These are phyloP conservation scores for Aspergillus affinis DNA, from an alignment of 495 filamentous ascomycete species.

Conservation along the genomic window DNA sequence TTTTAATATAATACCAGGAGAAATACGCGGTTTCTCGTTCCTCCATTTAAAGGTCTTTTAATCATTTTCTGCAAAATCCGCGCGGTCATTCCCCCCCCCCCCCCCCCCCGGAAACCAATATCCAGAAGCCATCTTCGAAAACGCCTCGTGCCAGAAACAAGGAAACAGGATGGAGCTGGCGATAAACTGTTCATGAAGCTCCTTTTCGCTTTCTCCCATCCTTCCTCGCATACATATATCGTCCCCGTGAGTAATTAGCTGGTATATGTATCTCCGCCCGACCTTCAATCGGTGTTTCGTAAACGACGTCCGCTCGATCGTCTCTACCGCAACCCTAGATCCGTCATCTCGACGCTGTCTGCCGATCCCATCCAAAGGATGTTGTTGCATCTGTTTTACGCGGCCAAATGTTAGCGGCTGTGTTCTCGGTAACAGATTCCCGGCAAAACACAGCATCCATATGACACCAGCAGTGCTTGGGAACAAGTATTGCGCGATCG, in stretches of 20 bases:
- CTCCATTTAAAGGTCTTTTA: too few relatives aligned
- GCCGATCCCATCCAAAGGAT: slow-evolving; percentile 81
- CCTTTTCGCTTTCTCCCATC: slow-evolving; percentile 4
- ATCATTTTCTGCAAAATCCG: too few relatives aligned
- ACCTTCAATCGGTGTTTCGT: slow-evolving; percentile 9
- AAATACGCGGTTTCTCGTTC: too few relatives aligned
- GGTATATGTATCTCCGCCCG: slow-evolving; percentile 14
- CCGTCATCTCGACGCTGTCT: slow-evolving; percentile 60
- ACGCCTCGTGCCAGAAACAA: slow-evolving; percentile 21
- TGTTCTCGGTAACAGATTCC: slow-evolving; percentile 3
- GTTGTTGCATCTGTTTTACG: slow-evolving; percentile 75
- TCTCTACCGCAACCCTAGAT: slow-evolving; percentile 45
- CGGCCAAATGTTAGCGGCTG: slow-evolving; percentile 17
- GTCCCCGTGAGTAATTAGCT: slow-evolving; percentile 11
- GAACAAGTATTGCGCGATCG: background rate
- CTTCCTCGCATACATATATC: slow-evolving; percentile 8
- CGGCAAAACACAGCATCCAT: background rate
- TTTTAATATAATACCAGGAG: too few relatives aligned
- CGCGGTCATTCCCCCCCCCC: slow-evolving; percentile 12
- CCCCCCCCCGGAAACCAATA: slow-evolving; percentile 12
- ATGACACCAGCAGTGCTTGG: background rate
- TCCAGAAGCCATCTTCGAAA: slow-evolving; percentile 20
- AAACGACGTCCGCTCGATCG: slow-evolving; percentile 13
- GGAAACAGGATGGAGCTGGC: slow-evolving; percentile 15
- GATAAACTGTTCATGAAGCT: slow-evolving; percentile 11